Base-by-base conservation (phyloP, 75 land plant species). In the Selaginella moellendorffii region DNA sequence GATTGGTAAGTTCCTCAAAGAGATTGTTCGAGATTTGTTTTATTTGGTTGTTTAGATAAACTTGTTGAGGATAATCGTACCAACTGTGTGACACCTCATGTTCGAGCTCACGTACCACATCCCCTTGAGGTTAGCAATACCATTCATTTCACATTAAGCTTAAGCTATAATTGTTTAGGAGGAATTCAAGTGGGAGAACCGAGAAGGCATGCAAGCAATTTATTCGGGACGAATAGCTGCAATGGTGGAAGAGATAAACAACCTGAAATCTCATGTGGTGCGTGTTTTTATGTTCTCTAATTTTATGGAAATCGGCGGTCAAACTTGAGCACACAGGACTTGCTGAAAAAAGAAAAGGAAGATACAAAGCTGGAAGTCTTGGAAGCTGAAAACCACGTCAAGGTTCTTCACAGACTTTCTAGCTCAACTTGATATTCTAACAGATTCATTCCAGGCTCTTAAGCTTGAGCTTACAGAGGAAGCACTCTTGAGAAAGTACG, bases 381-480 rank as follows among this genome's bases (percentile, higher is more conserved):
- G 26, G 30, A 63, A 17, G 20, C 67, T 12, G 54, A 74, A 20
- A 42, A 58, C 9, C 71, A 74, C 24, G 56, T 74, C 52, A 70
- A 74, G 71, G 76, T 74, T 25, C n/a, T n/a, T n/a, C n/a, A n/a
- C n/a, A n/a, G n/a, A n/a, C n/a, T n/a, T n/a, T n/a, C n/a, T n/a
- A n/a, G n/a, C n/a, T n/a, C n/a, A n/a, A n/a, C n/a, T n/a, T n/a
- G n/a, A n/a, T n/a, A n/a, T n/a, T n/a, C n/a, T n/a, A n/a, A n/a
- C n/a, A n/a, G n/a, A n/a, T 54, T 51, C 2, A 18, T 0, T 8
- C 1, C 17, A 74, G 76, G 29, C 76, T 56, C 30, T 64, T 12
- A 54, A 54, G 36, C 26, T 62, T 26, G 76, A 74, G 51, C 76
- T 74, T 18, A 74, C 54, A 51, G 76, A 74, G 63, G 76, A 74